A percentile compares a stretch with the other conserved stretches of the same genome.
These are phyloP conservation scores for Wickerhamiella sergipiensis DNA, from an alignment of 805 yeast species.

Conservation along the genomic window DNA sequence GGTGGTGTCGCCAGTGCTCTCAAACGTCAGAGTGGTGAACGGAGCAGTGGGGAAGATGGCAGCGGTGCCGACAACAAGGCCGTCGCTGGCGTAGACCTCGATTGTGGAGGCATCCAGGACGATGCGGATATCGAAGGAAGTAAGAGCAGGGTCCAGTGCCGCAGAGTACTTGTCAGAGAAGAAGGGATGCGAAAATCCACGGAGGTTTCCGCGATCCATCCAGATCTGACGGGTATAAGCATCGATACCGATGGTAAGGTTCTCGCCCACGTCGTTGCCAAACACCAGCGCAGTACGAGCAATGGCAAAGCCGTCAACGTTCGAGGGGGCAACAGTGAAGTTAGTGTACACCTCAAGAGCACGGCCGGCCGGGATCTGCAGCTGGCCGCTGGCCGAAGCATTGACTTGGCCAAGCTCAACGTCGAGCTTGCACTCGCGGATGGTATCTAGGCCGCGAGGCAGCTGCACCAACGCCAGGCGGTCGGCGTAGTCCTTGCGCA, in stretches of 20 bases:
- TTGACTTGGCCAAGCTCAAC: neutral
- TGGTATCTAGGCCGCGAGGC: constrained; percentile 6
- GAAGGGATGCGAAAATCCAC: constrained; percentile 12
- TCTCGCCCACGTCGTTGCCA: constrained; percentile 6
- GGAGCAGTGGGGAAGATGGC: constrained; percentile 6
- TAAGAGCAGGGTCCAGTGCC: constrained; percentile 1
- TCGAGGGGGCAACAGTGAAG: neutral
- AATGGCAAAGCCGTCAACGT: constrained; percentile 1
- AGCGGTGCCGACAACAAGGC: constrained; percentile 10
- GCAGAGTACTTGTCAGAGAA: constrained; percentile 12
- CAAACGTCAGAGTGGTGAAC: constrained; percentile 4
- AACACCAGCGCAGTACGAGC: constrained; percentile 3
- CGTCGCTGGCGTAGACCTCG: constrained; percentile 12
- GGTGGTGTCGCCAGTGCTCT: constrained; percentile 4
- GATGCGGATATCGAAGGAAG: constrained; percentile 5
- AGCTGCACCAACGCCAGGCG: constrained; percentile 5
- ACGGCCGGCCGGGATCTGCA: neutral
- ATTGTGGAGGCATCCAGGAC: constrained; percentile 11
- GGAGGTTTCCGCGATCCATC: constrained; percentile 9
- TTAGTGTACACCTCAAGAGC: neutral
- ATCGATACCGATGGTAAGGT: constrained; percentile 10
- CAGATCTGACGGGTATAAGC: constrained; percentile 7
- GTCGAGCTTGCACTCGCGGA: constrained; percentile 1
- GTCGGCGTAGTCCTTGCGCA: constrained; percentile 6
- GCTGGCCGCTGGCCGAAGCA: neutral